A percentile compares a stretch with the other conserved stretches of the same genome.
phyloP scores from a whole-genome alignment of 1,284 basidiomycete genomes.

The Marasmius fiardii region DNA sequence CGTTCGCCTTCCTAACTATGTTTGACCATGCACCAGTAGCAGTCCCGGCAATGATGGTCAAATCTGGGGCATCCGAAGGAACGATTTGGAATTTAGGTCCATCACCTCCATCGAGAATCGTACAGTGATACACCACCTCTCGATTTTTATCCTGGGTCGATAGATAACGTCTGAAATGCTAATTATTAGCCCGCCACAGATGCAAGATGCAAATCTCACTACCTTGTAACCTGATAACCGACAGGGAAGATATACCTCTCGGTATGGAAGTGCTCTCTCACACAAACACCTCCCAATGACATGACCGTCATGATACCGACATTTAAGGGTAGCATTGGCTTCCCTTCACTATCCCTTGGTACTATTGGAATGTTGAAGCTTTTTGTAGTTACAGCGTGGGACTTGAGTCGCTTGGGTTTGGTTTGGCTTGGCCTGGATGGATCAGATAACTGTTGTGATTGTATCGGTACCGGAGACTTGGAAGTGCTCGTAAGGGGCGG shows the following conservation, averaged over 20 bases:
- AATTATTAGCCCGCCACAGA: background rate
- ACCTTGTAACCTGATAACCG: slow-evolving; percentile 79
- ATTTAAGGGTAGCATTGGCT: slow-evolving; percentile 68
- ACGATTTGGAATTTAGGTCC: slow-evolving; percentile 80
- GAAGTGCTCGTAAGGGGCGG: background rate
- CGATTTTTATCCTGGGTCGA: slow-evolving; percentile 63
- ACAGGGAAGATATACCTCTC: slow-evolving; percentile 84
- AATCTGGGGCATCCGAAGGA: slow-evolving; percentile 61
- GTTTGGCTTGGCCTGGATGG: slow-evolving; percentile 24
- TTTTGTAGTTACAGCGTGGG: slow-evolving; percentile 73
- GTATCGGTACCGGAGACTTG: background rate
- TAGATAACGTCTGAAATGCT: slow-evolving; percentile 56
- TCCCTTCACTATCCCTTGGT: slow-evolving; percentile 63
- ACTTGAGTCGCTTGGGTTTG: slow-evolving; percentile 72
- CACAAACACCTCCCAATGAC: slow-evolving; percentile 67
- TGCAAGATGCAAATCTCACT: slow-evolving; percentile 16
- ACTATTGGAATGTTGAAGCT: slow-evolving; percentile 72
- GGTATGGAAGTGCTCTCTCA: slow-evolving; percentile 79
- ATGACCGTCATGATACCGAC: slow-evolving; percentile 82
- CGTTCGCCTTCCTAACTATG: slow-evolving; percentile 76
- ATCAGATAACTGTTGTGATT: background rate
- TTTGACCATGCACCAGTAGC: slow-evolving; percentile 81
- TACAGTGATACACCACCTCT: slow-evolving; percentile 75
- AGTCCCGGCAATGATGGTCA: slow-evolving; percentile 73
- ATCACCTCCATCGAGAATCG: slow-evolving; percentile 78